Evolutionary conservation across 352 stramenopile genomes (phyloP).

Genomic region (Pythium volutum): DNA sequence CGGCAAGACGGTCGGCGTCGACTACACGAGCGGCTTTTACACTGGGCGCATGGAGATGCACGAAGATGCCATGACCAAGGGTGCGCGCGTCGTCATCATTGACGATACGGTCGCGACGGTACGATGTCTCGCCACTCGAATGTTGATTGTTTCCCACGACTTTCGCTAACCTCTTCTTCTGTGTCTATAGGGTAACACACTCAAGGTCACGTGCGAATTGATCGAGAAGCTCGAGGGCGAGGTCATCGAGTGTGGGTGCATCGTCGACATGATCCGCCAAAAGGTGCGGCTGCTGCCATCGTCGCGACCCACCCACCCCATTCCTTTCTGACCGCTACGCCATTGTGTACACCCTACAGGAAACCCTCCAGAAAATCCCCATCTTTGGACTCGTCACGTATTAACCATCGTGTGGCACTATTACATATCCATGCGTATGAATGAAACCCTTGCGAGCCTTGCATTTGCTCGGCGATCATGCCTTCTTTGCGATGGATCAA

Average conservation of each 20-base stretch:
- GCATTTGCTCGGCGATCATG: too few species aligned
- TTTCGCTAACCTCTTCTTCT: not conserved
- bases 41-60: slow-evolving; percentile 77
- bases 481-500: too few species aligned
- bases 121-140: slow-evolving; percentile 5
- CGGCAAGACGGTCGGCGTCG: slow-evolving; percentile 69
- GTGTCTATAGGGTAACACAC: slow-evolving; percentile 56
- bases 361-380: slow-evolving; percentile 44
- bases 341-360: slow-evolving; percentile 20
- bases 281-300: slow-evolving; percentile 29
- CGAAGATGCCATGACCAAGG: slow-evolving; percentile 68
- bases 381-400: slow-evolving; percentile 55
- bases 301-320: not conserved
- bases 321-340: not conserved
- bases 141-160: too few species aligned
- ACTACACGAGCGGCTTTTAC: slow-evolving; percentile 79
- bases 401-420: slow-evolving; percentile 20
- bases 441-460: too few species aligned
- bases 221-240: slow-evolving; percentile 64
- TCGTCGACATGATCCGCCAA: slow-evolving; percentile 59
- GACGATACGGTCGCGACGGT: slow-evolving; percentile 81
- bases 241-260: slow-evolving; percentile 77
- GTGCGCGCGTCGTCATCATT: slow-evolving; percentile 71
- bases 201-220: slow-evolving; percentile 78
- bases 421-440: too few species aligned